phyloP scores from a whole-genome alignment of 345 rosid species.

The Schrenkiella parvula region DNA sequence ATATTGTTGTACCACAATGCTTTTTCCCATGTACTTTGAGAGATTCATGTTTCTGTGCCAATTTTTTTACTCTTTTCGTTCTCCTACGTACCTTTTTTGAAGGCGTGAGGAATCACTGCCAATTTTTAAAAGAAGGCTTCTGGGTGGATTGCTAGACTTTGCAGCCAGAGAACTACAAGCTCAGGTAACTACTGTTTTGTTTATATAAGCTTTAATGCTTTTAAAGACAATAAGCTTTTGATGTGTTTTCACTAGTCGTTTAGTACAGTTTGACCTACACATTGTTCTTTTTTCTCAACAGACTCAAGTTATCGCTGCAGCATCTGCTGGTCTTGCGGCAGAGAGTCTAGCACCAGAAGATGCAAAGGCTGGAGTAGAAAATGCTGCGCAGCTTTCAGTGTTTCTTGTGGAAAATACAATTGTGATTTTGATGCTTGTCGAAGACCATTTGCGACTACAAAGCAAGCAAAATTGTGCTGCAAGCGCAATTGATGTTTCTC shows the following conservation, averaged over 20 bases:
- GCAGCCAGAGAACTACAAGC: constrained; percentile 89
- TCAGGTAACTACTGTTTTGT: constrained; percentile 58
- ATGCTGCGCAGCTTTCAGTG: constrained; percentile 92
- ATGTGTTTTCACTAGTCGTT: background rate
- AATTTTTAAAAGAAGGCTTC: constrained; percentile 85
- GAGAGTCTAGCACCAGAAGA: constrained; percentile 81
- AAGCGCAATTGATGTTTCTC: constrained; percentile 44
- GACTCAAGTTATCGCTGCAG: constrained; percentile 98
- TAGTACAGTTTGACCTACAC: constrained; percentile 10
- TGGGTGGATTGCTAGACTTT: constrained; percentile 92
- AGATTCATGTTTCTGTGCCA: background rate
- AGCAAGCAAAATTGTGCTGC: constrained; percentile 80
- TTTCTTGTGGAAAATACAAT: constrained; percentile 95
- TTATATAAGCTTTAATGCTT: background rate
- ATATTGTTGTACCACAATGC: background rate
- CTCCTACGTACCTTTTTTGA: constrained; percentile 31
- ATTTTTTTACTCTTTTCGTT: background rate
- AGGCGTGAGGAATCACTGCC: constrained; percentile 98
- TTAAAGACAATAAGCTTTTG: constrained; percentile 5
- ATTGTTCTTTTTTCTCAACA: constrained; percentile 39
- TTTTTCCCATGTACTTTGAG: constrained; percentile 5
- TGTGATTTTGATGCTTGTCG: constrained; percentile 96
- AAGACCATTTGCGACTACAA: constrained; percentile 92
- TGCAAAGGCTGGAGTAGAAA: constrained; percentile 80
- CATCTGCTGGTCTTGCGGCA: constrained; percentile 95